Conservation (phyloP, 768 basidiomycete species). For the Tylopilus rubrobrunneus region DNA sequence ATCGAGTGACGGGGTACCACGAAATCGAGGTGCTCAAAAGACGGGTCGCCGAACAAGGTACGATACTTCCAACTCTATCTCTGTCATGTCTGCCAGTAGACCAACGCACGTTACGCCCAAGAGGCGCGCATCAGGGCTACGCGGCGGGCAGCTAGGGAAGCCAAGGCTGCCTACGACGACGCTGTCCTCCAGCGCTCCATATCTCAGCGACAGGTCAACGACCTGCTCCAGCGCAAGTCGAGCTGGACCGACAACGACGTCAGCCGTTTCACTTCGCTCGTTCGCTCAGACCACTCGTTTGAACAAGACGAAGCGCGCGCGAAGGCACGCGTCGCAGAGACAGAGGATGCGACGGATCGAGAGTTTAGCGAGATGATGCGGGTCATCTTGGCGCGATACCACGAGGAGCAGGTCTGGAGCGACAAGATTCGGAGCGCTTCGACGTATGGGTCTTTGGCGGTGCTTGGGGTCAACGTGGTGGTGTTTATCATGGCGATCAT, state of each 20-base stretch:
- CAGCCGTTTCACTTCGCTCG: slow-evolving; percentile 79
- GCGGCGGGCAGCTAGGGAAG: slow-evolving; percentile 61
- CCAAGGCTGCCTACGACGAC: slow-evolving; percentile 72
- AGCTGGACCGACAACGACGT: slow-evolving; percentile 92
- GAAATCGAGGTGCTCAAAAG: slow-evolving; percentile 80
- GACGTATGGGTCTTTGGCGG: slow-evolving; percentile 88
- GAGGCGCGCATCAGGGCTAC: slow-evolving; percentile 70
- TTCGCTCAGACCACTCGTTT: slow-evolving; percentile 83
- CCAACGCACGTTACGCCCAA: slow-evolving; percentile 30
- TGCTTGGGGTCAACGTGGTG: slow-evolving; percentile 80
- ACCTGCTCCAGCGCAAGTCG: slow-evolving; percentile 89
- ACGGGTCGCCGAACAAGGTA: slow-evolving; percentile 80
- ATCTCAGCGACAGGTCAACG: slow-evolving; percentile 94
- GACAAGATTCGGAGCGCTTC: slow-evolving; percentile 97
- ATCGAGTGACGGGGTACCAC: slow-evolving; percentile 88
- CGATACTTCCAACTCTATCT: slow-evolving; percentile 19
- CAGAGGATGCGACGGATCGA: slow-evolving; percentile 79
- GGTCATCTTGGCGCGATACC: slow-evolving; percentile 85
- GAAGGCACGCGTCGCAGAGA: slow-evolving; percentile 60
- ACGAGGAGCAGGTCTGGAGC: slow-evolving; percentile 99
- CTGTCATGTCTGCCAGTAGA: neutral
- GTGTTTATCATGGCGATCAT: slow-evolving; percentile 89
- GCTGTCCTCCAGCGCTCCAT: slow-evolving; percentile 78
- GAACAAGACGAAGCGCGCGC: slow-evolving; percentile 75
- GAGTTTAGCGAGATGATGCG: slow-evolving; percentile 88